Evolutionary conservation across 495 filamentous ascomycete genomes (phyloP), one percentile per base, ranked within the genome.

Genomic region (Xylaria scruposa): DNA sequence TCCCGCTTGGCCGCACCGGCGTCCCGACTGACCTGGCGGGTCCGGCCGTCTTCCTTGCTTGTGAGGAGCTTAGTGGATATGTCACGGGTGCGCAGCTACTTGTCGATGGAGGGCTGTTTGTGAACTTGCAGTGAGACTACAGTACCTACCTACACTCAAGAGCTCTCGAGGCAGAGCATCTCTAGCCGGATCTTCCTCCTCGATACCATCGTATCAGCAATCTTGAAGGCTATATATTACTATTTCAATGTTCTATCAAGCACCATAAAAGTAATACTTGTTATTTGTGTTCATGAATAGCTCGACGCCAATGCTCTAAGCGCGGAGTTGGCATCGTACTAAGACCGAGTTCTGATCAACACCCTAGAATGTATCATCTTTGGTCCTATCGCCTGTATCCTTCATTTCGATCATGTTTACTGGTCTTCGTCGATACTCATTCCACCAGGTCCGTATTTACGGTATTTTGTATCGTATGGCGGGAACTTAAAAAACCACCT

Each of bases 31-130:
- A 97, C 84, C 76, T 97, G 79, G 92, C 87, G 1, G 93, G 93
- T 3, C 94, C 93, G 9, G 94, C 94, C 31, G 92, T 97, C 46
- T 97, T 97, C 81, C 82, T 97, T 80, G 94, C 91, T 0, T 91
- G 91, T 77, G 93, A 94, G 26, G 85, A 88, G 80, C 79, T 94
- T 83, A 93, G 91, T 81, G 85, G 90, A 6, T 94, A 94, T 82
- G 90, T 95, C 61, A 95, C 91, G 71, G 94, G 94, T 9, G 90
- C 94, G 26, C 93, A 96, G 83, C 63, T 97, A 62, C 79, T 97
- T 70, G 94, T 97, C 36, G 94, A 97, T 82, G 94, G 94, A 7
- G 94, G 94, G 0, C 70, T 88, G 72, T 89, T 88, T 81, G 87
- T 89, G 31, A 88, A 89, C 76, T 70, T 89, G 77, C 87, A 89